Base-by-base conservation (phyloP, 108 stramenopile species). In the Discostella pseudostelligera region DNA sequence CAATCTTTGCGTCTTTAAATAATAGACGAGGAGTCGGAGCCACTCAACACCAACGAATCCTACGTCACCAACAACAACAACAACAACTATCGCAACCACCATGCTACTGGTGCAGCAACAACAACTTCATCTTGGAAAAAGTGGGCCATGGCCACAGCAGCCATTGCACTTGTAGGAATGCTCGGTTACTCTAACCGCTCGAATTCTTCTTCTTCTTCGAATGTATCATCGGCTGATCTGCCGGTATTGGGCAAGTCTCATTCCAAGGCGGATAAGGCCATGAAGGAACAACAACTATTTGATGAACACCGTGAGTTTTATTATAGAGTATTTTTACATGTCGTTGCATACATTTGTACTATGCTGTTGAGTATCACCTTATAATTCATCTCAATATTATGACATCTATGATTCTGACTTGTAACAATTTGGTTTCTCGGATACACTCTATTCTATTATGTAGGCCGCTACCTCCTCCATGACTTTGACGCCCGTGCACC, bases 401-500 rank as follows among this genome's bases (percentile, higher is more conserved):
- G 32, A 32, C 5, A 4, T 32, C 32, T 32, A 32, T 32, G 3
- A 32, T 32, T 5, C 32, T 32, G 5, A 32, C 32, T 32, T 32
- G n/a, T n/a, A n/a, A n/a, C n/a, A n/a, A n/a, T n/a, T n/a, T n/a
- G n/a, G n/a, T n/a, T n/a, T n/a, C n/a, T n/a, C n/a, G n/a, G n/a
- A n/a, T n/a, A n/a, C n/a, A n/a, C n/a, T n/a, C n/a, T n/a, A n/a
- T n/a, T n/a, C 25, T 24, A 29, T 37, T 2, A 39, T 35, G 10
- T 53, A 89, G 83, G 84, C 42, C 93, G 93, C 36, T 94, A 83
- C 73, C 72, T 96, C 24, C 58, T 92, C 69, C 88, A 84, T 24
- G 89, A 96, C 69, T 96, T 73, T 61, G 95, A 96, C 68, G 85
- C 90, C 39, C 74, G 81, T 25, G 84, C 90, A 25, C 86, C 91